Evolutionary conservation across 208 protist genomes (phyloP).

Genomic region (Crithidia bombi): DNA sequence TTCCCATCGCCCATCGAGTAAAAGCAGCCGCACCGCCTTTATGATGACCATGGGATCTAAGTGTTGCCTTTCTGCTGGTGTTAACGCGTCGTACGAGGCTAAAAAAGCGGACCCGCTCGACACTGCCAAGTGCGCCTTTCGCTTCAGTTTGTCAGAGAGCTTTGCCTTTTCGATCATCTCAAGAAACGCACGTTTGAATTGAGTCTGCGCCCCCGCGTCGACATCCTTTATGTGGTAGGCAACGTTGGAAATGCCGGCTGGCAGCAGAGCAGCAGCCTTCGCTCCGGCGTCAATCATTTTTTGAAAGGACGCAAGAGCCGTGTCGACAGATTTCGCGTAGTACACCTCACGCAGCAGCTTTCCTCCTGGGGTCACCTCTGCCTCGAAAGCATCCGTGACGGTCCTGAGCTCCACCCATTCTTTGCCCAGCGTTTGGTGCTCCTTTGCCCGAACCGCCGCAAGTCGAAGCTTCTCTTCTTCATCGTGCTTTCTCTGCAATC

Average conservation of each 20-base stretch:
- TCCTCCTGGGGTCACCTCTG: constrained; percentile 17
- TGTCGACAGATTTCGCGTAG: constrained; percentile 18
- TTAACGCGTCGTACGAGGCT: constrained; percentile 31
- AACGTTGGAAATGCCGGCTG: constrained; percentile 26
- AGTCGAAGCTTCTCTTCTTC: constrained; percentile 61
- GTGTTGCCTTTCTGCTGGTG: constrained; percentile 20
- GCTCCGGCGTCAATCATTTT: constrained; percentile 33
- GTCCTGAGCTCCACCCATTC: constrained; percentile 56
- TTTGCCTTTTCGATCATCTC: constrained; percentile 30
- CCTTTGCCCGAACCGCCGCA: constrained; percentile 44
- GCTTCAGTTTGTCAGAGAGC: constrained; percentile 28
- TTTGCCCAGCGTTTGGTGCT: constrained; percentile 68
- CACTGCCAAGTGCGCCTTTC: constrained; percentile 33
- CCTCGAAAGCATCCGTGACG: constrained; percentile 8
- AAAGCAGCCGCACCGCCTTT: constrained; percentile 37
- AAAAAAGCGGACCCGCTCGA: constrained; percentile 36
- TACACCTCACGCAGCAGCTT: constrained; percentile 39
- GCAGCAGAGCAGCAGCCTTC: constrained; percentile 23
- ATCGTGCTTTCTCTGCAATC: constrained; percentile 63
- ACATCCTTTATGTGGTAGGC: constrained; percentile 23
- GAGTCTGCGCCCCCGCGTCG: constrained; percentile 15
- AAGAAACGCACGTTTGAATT: constrained; percentile 21
- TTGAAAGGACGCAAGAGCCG: constrained; percentile 21
- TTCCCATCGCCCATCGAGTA: constrained; percentile 53
- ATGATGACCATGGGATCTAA: constrained; percentile 36